Evolutionary conservation across 208 protist genomes (phyloP), one percentile per base, ranked within the genome.

Genomic region (Angomonas deanei): DNA sequence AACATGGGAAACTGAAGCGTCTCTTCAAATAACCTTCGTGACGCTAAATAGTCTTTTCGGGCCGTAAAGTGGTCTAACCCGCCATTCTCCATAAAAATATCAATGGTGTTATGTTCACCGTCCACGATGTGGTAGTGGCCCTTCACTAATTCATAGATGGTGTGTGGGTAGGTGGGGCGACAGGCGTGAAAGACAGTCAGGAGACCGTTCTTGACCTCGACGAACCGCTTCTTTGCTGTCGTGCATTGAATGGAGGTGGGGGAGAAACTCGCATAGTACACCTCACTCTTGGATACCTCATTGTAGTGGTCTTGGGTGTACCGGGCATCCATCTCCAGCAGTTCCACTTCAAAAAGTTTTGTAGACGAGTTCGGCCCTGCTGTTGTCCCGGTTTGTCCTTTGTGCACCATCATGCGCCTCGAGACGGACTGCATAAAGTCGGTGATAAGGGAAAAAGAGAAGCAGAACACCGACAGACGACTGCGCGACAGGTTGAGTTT

Each of bases 391-490:
- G 53, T 17, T 24, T 34, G 30, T 8, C 53, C 30, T 6, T 23
- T 28, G 15, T 32, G 42, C n/a, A 55, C 19, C 32, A 61, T 24
- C 33, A 57, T n/a, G 5, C 49, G 28, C 3, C 36, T n/a, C 52
- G 49, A 46, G 3, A 66, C 58, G 19, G 47, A 59, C 28, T 74
- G 68, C 30, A 55, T 59, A 54, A 74, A 68, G 24, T 83, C 72
- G 2, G 63, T 70, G 19, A 83, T 38, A 10, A 68, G 57, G 2
- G 69, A 76, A 21, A 79, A 57, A 1, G 59, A 73, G 0, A 59
- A 69, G 61, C 68, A 75, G 19, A 83, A n/a, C 6, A 76, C 66
- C 30, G 61, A 83, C n/a, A 83, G 66, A 32, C 54, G 66, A 24
- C 60, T 49, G 3, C 71, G 63, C 24, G 72, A 78, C 36, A 64